Evolutionary conservation across 768 basidiomycete genomes (phyloP), one percentile per base, ranked within the genome.

Genomic region (Phylloporus arenicola): DNA sequence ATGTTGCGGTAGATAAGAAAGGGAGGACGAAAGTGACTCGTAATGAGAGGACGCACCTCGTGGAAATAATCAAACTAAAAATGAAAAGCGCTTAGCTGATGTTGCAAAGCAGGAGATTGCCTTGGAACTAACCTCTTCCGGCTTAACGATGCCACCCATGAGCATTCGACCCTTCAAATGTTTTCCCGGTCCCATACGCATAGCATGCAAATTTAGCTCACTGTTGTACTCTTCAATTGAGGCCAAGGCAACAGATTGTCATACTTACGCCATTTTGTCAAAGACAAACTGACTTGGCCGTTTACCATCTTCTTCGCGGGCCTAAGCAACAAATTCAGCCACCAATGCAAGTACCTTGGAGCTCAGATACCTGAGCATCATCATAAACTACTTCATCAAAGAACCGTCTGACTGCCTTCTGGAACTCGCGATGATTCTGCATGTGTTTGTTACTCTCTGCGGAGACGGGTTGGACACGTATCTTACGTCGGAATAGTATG

Each of bases 181-280:
- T 60, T 86, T 84, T 31, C 88, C 90, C 0, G 94, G 94, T 14
- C 95, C 95, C 70, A 94, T 75, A 19, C 89, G 77, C 91, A 96
- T 95, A 13, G 90, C 88, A 63, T 91, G 88, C 17, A 97, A 48
- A 60, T 92, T 83, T 27, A 79, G 46, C 45, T 82, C 82, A 14
- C 83, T 86, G 43, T 19, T 7, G 24, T 30, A 22, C 25, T 27
- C 16, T 16, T 46, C 13, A 4, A 47, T 13, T 3, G 2, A 13
- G 2, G 20, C 43, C 20, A n/a, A 19, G 10, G 14, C 10, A n/a
- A 49, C 9, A 22, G 4, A 27, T 3, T 17, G 17, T 1, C 3
- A 8, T 14, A 62, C 75, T 48, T 57, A 86, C 84, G 88, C 82
- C 88, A 95, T 88, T 54, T 82, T 81, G 58, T 92, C 81, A 43